Conservation (phyloP, 129 eudicot species). For the Heracleum sosnowskyi region DNA sequence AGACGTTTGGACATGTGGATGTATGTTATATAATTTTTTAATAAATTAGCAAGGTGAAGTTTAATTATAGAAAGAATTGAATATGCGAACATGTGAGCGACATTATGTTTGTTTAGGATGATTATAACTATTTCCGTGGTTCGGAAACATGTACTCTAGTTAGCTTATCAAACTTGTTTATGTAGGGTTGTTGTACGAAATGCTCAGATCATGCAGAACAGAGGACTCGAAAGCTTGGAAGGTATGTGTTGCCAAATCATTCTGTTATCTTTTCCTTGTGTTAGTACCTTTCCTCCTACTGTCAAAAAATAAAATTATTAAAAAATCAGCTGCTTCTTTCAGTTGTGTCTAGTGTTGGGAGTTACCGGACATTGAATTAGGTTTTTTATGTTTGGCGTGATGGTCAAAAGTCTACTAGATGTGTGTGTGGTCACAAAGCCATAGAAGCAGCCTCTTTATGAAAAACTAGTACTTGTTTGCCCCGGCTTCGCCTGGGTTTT, state of each 20-base stretch:
- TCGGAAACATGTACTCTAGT: neutral
- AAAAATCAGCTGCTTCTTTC: neutral
- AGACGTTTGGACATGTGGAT: too few relatives aligned
- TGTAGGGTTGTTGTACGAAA: slow-evolving; percentile 77
- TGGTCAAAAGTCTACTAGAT: too few relatives aligned
- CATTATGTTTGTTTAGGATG: neutral
- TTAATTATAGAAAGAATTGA: neutral
- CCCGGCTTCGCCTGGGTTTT: too few relatives aligned
- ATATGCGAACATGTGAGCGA: neutral
- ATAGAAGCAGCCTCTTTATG: too few relatives aligned
- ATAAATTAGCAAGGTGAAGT: neutral
- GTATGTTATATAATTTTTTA: too few relatives aligned
- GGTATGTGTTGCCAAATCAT: slow-evolving; percentile 32
- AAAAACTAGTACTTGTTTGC: too few relatives aligned
- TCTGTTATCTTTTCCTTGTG: neutral
- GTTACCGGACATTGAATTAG: neutral
- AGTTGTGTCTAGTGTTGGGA: neutral
- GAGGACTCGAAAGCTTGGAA: slow-evolving; percentile 74
- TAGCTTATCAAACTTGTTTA: neutral
- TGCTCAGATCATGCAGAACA: slow-evolving; percentile 61
- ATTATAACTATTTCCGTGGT: neutral
- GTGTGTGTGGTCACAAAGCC: too few relatives aligned
- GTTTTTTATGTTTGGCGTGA: neutral
- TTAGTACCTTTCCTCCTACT: neutral
- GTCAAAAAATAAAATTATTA: neutral